Conservation (phyloP, 2,329 filamentous ascomycete species). For the Aspergillus pseudoviridinutans region DNA sequence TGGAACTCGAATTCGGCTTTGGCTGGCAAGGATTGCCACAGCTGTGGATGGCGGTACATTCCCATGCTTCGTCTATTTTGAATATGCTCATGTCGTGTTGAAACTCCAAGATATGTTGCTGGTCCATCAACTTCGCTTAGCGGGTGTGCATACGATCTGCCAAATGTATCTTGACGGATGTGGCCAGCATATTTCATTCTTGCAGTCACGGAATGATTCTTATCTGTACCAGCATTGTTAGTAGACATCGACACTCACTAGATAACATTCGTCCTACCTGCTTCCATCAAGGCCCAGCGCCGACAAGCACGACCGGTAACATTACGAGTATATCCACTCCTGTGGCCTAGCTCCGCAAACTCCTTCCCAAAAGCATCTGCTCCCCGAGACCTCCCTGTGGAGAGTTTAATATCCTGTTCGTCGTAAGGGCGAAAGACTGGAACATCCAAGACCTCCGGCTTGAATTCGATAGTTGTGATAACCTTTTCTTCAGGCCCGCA, state of each 20-base stretch:
- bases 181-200: conserved; percentile 7
- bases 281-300: conserved; percentile 11
- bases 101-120: conserved; percentile 13
- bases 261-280: conserved; percentile 5
- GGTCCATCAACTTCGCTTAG: conserved; percentile 14
- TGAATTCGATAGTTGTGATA: conserved; percentile 8
- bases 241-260: not conserved
- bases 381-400: conserved; percentile 3
- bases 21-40: not conserved
- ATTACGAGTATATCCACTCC: conserved; percentile 11
- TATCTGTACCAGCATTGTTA: conserved; percentile 2
- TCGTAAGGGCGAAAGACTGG: conserved; percentile 11
- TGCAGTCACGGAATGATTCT: conserved; percentile 2
- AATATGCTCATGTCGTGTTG: conserved; percentile 11
- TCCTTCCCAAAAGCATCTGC: conserved; percentile 13
- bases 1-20: conserved; percentile 14
- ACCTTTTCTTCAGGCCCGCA: conserved; percentile 5
- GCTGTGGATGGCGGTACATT: conserved; percentile 8
- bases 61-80: conserved; percentile 15
- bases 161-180: not conserved
- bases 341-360: conserved; percentile 8
- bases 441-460: conserved; percentile 6
- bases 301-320: conserved; percentile 9
- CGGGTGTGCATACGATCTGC: conserved; percentile 7
- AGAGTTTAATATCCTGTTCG: conserved; percentile 6